Base-by-base conservation (phyloP, 495 filamentous ascomycete species). In the Aspergillus egyptiacus region DNA sequence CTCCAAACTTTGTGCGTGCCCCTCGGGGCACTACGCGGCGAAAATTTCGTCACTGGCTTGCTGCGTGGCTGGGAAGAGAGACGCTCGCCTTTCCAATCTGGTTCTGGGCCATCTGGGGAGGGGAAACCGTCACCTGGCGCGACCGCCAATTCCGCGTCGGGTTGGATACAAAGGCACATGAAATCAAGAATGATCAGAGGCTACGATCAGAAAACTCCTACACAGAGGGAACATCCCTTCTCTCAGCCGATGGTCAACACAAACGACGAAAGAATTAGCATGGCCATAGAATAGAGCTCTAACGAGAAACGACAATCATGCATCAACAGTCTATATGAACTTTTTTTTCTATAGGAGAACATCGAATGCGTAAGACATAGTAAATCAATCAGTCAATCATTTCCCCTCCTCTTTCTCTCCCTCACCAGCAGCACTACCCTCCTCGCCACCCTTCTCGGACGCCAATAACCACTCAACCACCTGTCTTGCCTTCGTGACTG, bases 41-140 rank as follows among this genome's bases (percentile, higher is more conserved):
- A 6, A 65, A 73, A 1, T 85, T 93, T 51, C 48, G 64, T 4
- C 74, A 84, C 54, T 97, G 90, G 89, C 57, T 91, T 1, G 53
- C 75, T 1, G 86, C 89, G 2, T 99, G 94, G 94, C 55, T 95
- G 0, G 91, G 87, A 0, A 74, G 93, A 17, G 93, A 99, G 61
- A 30, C 77, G 1, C 68, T 95, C 6, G 91, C 94, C 0, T 70
- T 91, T 22, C 89, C 88, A 5, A 86, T 99, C 40, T 97, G 93
- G 93, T 39, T 70, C 3, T 85, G 83, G 80, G 90, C 91, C 11
- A 82, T 96, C 17, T 83, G 82, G 55, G 84, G 89, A 44, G 94
- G 87, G 3, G 80, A 81, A 25, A 90, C 81, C 22, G 88, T 97
- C 9, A 77, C 79, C 47, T 97, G 94, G 94, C 75, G 93, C 27